Conservation (phyloP, 1,284 basidiomycete species). For the Tremellales sp. region DNA sequence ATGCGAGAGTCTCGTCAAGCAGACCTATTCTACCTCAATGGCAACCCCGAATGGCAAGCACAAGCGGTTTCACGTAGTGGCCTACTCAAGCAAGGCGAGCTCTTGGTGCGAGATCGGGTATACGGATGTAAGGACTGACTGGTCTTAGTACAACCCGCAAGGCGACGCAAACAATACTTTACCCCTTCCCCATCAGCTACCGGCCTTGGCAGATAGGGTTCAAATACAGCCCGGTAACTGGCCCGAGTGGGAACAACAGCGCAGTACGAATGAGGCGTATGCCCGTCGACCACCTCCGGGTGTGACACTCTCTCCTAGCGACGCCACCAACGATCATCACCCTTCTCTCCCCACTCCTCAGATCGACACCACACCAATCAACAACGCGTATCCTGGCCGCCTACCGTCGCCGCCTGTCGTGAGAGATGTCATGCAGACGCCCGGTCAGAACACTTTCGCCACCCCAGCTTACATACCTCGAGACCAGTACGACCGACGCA, state of each 20-base stretch:
- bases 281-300: not conserved
- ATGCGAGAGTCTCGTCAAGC: constrained; percentile 42
- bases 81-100: constrained; percentile 42
- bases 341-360: too few species aligned
- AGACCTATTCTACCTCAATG: constrained; percentile 47
- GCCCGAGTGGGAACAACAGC: constrained; percentile 43
- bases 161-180: constrained; percentile 39
- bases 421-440: too few species aligned
- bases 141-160: constrained; percentile 36
- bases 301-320: not conserved
- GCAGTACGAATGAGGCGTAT: constrained; percentile 13
- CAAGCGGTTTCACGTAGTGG: constrained; percentile 47
- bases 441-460: too few species aligned
- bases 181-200: constrained; percentile 41
- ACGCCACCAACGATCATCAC: too few species aligned
- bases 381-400: too few species aligned
- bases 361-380: too few species aligned
- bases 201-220: constrained; percentile 33
- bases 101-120: too few species aligned
- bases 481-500: not conserved
- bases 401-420: too few species aligned
- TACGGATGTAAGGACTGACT: not conserved
- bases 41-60: constrained; percentile 37
- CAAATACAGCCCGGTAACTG: constrained; percentile 40
- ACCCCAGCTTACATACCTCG: not conserved